Evolutionary conservation across 2,329 filamentous ascomycete genomes (phyloP).

Genomic region (Fusarium tuaranense): DNA sequence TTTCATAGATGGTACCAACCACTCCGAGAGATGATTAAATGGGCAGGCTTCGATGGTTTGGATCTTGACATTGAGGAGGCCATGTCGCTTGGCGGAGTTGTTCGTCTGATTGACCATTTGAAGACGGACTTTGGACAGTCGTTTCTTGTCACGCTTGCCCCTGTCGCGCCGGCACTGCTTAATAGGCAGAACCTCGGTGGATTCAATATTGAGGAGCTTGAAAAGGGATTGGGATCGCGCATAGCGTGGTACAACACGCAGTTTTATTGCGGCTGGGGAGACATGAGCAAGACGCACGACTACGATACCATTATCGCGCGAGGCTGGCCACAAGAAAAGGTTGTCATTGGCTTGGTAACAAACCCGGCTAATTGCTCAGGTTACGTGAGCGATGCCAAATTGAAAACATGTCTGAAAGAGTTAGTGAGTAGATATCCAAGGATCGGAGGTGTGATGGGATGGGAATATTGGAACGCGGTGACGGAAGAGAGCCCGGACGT

Average conservation of each 20-base stretch:
- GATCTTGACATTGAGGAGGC: conserved; percentile 83
- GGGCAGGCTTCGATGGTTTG: conserved; percentile 72
- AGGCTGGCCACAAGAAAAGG: conserved; percentile 77
- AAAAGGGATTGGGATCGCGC: conserved; percentile 68
- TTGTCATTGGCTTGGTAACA: conserved; percentile 84
- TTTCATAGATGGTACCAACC: conserved; percentile 82
- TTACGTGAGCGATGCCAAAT: conserved; percentile 58
- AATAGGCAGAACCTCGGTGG: conserved; percentile 74
- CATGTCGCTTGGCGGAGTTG: conserved; percentile 74
- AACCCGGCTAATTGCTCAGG: conserved; percentile 74
- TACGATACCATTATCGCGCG: conserved; percentile 62
- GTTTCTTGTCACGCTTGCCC: conserved; percentile 83
- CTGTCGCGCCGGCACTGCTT: conserved; percentile 78
- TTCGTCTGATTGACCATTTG: conserved; percentile 73
- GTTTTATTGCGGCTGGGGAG: conserved; percentile 89
- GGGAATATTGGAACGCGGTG: conserved; percentile 89
- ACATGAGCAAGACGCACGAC: conserved; percentile 53
- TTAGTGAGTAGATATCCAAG: conserved; percentile 64
- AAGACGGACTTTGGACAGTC: conserved; percentile 73
- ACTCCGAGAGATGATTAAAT: conserved; percentile 71
- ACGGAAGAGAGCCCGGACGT: conserved; percentile 47
- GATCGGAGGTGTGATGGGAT: conserved; percentile 89
- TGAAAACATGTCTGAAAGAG: conserved; percentile 54
- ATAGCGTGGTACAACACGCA: conserved; percentile 89
- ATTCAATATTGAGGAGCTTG: conserved; percentile 80